phyloP scores from a whole-genome alignment of 495 filamentous ascomycete genomes.

The Penicillium paxilli region DNA sequence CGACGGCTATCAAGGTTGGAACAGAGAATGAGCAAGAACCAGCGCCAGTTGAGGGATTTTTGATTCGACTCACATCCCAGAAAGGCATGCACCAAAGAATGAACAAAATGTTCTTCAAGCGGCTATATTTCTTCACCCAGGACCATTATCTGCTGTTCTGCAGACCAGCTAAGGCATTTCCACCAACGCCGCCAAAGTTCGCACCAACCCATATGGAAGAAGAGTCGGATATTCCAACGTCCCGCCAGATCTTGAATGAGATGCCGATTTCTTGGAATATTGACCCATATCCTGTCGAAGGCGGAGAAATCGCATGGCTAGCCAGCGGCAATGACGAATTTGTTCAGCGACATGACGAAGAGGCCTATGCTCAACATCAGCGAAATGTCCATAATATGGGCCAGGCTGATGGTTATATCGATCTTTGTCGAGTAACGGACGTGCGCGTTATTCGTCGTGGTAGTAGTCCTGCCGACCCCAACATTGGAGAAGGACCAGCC shows the following conservation, averaged over 20 bases:
- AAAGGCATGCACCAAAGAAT: slow-evolving; percentile 58
- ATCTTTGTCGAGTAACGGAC: slow-evolving; percentile 58
- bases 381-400: slow-evolving; percentile 61
- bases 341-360: slow-evolving; percentile 53
- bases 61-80: slow-evolving; percentile 68
- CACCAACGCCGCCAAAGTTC: slow-evolving; percentile 65
- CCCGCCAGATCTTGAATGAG: slow-evolving; percentile 55
- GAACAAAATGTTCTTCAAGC: slow-evolving; percentile 69
- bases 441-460: slow-evolving; percentile 56
- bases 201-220: slow-evolving; percentile 19
- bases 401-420: slow-evolving; percentile 66
- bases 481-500: slow-evolving; percentile 46
- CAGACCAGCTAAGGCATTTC: slow-evolving; percentile 61
- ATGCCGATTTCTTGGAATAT: slow-evolving; percentile 65
- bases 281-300: slow-evolving; percentile 59
- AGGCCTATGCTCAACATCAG: slow-evolving; percentile 61
- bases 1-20: slow-evolving; percentile 48
- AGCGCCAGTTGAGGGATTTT: slow-evolving; percentile 68
- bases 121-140: slow-evolving; percentile 69
- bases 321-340: slow-evolving; percentile 40
- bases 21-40: slow-evolving; percentile 57
- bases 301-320: slow-evolving; percentile 62
- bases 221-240: slow-evolving; percentile 51
- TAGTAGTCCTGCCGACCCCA: slow-evolving; percentile 49
- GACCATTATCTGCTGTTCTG: slow-evolving; percentile 69